Evolutionary conservation across 2,329 filamentous ascomycete species (phyloP), one percentile per base, ranked within the genome.

Genomic region (Blastomyces parvus): DNA sequence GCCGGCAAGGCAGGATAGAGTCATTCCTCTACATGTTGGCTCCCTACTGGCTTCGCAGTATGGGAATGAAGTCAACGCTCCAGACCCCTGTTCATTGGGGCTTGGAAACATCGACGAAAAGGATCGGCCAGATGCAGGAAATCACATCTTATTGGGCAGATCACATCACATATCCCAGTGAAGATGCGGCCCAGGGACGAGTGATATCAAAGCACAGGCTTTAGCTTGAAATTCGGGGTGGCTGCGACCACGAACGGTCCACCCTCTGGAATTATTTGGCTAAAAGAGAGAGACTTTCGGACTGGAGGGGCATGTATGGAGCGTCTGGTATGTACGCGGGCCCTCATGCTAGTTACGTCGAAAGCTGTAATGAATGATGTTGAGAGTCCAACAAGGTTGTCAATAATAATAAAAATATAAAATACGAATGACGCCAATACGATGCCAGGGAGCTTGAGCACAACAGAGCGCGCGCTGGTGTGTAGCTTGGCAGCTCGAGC

Each of bases 101-200:
- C 60, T 57, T 61, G 30, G 53, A 64, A 59, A 62, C 62, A 40
- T 48, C 33, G 59, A 56, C 50, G 62, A 64, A 57, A 62, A 56
- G 63, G 65, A 67, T 67, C 64, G 67, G 62, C 68, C 64, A 67
- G 65, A 68, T 70, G 68, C 68, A 69, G 63, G 64, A 62, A 69
- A 66, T 64, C 64, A 60, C 64, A 60, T 50, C 63, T 64, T 64
- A 67, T 66, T 66, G 67, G 69, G 73, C 68, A 67, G 67, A 71
- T 73, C 71, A 73, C 70, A 71, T 73, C 68, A 65, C 66, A 68
- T 66, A 64, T 57, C 44, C 57, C 62, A 42, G 63, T 59, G 58
- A 64, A 48, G 19, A 19, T 65, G 59, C 64, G 60, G 64, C 62
- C 62, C 27, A 59, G 30, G 52, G 52, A 46, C 65, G 59, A 67